These are phyloP conservation scores for Hirschfeldia incana DNA, from an alignment of 345 rosid genomes.

Conservation along the genomic window DNA sequence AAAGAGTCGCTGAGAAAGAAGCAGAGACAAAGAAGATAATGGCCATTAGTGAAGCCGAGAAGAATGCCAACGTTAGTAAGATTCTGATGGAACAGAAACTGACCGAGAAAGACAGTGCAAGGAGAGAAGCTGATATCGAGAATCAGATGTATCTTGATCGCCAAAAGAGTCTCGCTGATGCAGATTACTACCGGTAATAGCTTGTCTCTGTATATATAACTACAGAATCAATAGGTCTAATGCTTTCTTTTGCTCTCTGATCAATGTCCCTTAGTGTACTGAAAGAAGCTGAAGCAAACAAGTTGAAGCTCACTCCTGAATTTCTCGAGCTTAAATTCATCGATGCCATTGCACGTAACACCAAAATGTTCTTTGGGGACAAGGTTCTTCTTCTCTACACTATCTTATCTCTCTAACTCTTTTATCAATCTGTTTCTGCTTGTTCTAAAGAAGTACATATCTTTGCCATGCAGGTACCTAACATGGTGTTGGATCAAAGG, in stretches of 20 bases:
- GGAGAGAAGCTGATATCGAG: conserved; percentile 80
- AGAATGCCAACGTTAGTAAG: conserved; percentile 77
- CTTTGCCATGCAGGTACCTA: conserved; percentile 58
- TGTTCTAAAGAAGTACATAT: conserved; percentile 13
- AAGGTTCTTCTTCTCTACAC: conserved; percentile 49
- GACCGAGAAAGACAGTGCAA: conserved; percentile 81
- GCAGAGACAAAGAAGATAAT: conserved; percentile 83
- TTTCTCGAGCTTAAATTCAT: conserved; percentile 90
- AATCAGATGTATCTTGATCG: conserved; percentile 78
- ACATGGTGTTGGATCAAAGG: conserved; percentile 87
- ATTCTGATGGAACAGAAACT: conserved; percentile 83
- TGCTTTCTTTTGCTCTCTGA: neutral
- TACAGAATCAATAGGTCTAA: neutral
- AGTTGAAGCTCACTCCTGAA: conserved; percentile 81
- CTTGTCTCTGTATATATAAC: neutral
- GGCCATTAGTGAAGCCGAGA: conserved; percentile 94
- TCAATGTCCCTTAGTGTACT: conserved; percentile 46
- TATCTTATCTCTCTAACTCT: neutral
- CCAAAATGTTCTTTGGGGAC: conserved; percentile 88
- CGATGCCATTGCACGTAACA: conserved; percentile 81
- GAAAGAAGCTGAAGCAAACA: conserved; percentile 93
- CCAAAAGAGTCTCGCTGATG: conserved; percentile 81
- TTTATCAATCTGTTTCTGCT: conserved; percentile 4
- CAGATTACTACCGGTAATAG: conserved; percentile 74
- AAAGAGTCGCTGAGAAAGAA: conserved; percentile 87